Conservation (phyloP, 768 basidiomycete species). For the Lentinus brumalis region DNA sequence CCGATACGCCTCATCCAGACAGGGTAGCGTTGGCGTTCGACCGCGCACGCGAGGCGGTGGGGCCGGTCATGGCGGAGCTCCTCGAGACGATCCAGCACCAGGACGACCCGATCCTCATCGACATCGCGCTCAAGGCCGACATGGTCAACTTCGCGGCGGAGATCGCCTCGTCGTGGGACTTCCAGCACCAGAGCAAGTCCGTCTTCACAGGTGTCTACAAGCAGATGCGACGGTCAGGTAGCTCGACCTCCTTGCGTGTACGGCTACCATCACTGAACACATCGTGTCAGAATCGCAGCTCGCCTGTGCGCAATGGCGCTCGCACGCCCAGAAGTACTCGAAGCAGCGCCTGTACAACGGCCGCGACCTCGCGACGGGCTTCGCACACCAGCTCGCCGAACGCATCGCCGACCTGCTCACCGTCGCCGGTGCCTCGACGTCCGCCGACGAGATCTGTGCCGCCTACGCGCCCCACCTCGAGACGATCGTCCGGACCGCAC, state of each 20-base stretch:
- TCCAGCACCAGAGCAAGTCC: slow-evolving; percentile 22
- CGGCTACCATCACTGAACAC: not conserved
- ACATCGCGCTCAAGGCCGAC: slow-evolving; percentile 25
- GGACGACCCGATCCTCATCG: slow-evolving; percentile 24
- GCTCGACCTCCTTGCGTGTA: not conserved
- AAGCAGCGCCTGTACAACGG: slow-evolving; percentile 23
- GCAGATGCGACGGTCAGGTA: slow-evolving; percentile 24
- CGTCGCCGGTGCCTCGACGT: slow-evolving; percentile 8
- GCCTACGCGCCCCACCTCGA: slow-evolving; percentile 12
- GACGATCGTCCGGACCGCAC: slow-evolving; percentile 13
- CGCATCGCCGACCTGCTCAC: slow-evolving; percentile 22
- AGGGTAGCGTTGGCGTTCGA: slow-evolving; percentile 14
- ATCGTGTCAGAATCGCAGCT: slow-evolving; percentile 15
- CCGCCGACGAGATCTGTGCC: slow-evolving; percentile 4
- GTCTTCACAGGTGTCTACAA: slow-evolving; percentile 19
- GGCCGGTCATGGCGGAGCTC: slow-evolving; percentile 24
- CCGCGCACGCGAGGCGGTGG: slow-evolving; percentile 20
- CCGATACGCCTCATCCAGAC: slow-evolving; percentile 8
- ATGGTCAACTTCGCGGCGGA: slow-evolving; percentile 24
- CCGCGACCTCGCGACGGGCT: slow-evolving; percentile 21
- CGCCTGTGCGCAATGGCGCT: slow-evolving; percentile 20
- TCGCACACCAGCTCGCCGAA: slow-evolving; percentile 22
- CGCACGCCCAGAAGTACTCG: slow-evolving; percentile 21
- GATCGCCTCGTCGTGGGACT: slow-evolving; percentile 23
- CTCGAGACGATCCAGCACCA: slow-evolving; percentile 22